These are phyloP conservation scores for Colletotrichum sp. DNA, from an alignment of 2,329 filamentous ascomycete species.

Conservation along the genomic window DNA sequence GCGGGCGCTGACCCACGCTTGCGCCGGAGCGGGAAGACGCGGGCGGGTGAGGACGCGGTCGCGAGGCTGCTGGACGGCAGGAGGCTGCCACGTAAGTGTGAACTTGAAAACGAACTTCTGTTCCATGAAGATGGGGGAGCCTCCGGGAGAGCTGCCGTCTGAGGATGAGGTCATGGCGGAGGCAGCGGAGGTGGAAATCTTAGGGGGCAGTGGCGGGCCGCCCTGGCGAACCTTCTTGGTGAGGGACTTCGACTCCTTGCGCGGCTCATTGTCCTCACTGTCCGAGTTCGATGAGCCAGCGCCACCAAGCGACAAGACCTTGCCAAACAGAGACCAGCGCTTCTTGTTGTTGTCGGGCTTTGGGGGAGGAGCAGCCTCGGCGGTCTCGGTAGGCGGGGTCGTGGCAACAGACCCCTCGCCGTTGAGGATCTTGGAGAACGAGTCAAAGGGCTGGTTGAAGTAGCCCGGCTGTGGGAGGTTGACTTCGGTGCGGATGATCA, in stretches of 20 bases:
- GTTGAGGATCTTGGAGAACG: constrained; percentile 31
- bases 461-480: constrained; percentile 52
- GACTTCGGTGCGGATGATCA: constrained; percentile 85
- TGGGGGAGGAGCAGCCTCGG: constrained; percentile 27
- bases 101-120: constrained; percentile 76
- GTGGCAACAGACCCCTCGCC: constrained; percentile 13
- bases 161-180: constrained; percentile 42
- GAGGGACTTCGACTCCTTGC: constrained; percentile 50
- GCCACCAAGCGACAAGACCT: constrained; percentile 56
- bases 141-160: constrained; percentile 59
- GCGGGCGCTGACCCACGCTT: constrained; percentile 60
- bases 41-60: constrained; percentile 72
- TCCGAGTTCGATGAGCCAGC: constrained; percentile 32
- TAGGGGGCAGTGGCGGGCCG: constrained; percentile 40
- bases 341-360: constrained; percentile 51
- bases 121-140: constrained; percentile 59
- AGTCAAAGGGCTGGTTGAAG: constrained; percentile 53
- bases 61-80: constrained; percentile 56
- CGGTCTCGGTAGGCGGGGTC: background rate
- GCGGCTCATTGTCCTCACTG: constrained; percentile 52
- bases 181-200: constrained; percentile 30
- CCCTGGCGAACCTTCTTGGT: constrained; percentile 11
- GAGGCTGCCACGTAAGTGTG: constrained; percentile 68
- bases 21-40: constrained; percentile 72
- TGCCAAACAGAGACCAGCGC: constrained; percentile 68